Base-by-base conservation (phyloP, 2,329 filamentous ascomycete genomes). In the Cyanodermella asteris region DNA sequence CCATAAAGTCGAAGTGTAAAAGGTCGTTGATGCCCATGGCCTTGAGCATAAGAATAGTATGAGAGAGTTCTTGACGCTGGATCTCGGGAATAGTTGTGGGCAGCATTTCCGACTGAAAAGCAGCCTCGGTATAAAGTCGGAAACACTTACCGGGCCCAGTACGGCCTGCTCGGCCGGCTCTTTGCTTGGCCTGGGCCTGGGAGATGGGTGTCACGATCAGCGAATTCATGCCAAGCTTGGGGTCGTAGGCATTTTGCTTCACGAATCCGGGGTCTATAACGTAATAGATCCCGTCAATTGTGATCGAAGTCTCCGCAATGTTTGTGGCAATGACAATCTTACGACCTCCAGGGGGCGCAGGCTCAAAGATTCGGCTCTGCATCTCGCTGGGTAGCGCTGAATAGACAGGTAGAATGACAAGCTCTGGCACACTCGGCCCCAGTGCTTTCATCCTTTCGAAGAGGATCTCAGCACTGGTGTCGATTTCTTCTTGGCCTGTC, bases 11-110 rank as follows among this genome's bases (percentile, higher is more conserved):
- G 41, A 97, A 97, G 43, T 91, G 81, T 8, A 97, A 61, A 2
- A 97, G 58, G 43, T 97, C 87, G 42, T 97, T 94, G 48, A 97
- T 94, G 3, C 90, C 87, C 81, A 97, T 94, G 1, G 87, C 87
- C 46, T 97, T 97, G 25, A 97, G 64, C 76, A 93, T 91, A 23
- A 97, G 61, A 46, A 97, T 94, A 0, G 84, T 93, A 37, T 76
- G 72, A 0, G 80, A 76, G 26, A 97, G 44, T 40, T 97, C 97
- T 45, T 93, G 80, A 2, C 87, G 64, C 44, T 97, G 87, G 25
- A 97, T 97, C 40, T 94, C 87, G 1, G 87, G 87, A 16, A 94
- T 90, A 0, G 81, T 82, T 0, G 82, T 93, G 0, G 87, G 84
- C 30, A 94, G 53, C 82, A 97, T 93, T 49, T 97, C 90, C 1